phyloP scores from a whole-genome alignment of 2,329 filamentous ascomycete genomes.

The Penicillium polonicum region DNA sequence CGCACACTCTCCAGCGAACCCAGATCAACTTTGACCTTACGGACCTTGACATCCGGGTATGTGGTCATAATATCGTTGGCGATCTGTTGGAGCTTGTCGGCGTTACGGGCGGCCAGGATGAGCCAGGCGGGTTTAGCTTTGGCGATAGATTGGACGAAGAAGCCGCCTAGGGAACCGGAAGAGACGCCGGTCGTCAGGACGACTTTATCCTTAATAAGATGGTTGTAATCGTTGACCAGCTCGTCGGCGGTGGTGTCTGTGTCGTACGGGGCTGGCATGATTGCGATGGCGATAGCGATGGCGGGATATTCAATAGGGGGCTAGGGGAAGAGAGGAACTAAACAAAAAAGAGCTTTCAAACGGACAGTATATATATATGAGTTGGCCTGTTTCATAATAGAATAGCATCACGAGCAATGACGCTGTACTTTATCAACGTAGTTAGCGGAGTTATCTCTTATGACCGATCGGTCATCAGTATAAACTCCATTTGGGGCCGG shows the following conservation, averaged over 20 bases:
- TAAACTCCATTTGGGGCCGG: background rate
- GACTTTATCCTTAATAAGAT: conserved; percentile 27
- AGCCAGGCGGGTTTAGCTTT: conserved; percentile 33
- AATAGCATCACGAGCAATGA: background rate
- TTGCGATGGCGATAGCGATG: background rate
- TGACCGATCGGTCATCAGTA: background rate
- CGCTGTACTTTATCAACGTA: background rate
- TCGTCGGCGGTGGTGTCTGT: conserved; percentile 19
- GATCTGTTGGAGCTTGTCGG: conserved; percentile 34
- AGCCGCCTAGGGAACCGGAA: conserved; percentile 38
- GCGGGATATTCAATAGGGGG: background rate
- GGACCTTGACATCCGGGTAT: conserved; percentile 21
- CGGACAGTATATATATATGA: background rate
- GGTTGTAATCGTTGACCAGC: conserved; percentile 21
- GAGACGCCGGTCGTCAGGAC: conserved; percentile 46
- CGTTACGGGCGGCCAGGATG: conserved; percentile 43
- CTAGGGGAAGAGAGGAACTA: background rate
- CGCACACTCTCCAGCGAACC: conserved; percentile 32
- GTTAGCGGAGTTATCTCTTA: background rate
- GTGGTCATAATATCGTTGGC: conserved; percentile 22
- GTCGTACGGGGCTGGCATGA: conserved; percentile 15
- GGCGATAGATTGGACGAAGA: conserved; percentile 38
- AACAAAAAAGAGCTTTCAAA: background rate
- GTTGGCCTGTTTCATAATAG: background rate
- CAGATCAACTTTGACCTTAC: conserved; percentile 34